These are phyloP conservation scores for Apiospora phragmitis DNA, from an alignment of 2,329 filamentous ascomycete species.

Conservation along the genomic window DNA sequence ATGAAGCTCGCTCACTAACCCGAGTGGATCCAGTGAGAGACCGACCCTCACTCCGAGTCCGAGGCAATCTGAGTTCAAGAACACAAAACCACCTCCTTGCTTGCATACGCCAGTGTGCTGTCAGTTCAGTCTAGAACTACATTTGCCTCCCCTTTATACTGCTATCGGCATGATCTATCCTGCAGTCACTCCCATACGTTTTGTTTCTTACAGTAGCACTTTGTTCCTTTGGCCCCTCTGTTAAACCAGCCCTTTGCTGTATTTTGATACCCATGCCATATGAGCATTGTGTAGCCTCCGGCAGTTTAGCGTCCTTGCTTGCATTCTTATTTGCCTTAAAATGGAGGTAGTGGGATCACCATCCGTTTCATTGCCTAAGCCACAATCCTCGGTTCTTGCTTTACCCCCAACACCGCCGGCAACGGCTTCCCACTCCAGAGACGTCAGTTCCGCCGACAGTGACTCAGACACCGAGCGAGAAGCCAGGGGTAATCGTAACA, in stretches of 20 bases:
- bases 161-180: neutral
- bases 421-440: slow-evolving; percentile 9
- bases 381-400: neutral
- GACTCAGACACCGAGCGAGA: neutral
- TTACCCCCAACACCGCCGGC: slow-evolving; percentile 9
- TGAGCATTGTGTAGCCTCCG: neutral
- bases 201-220: neutral
- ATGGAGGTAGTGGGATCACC: neutral
- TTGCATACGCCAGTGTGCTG: neutral
- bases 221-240: neutral
- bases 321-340: neutral
- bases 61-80: neutral
- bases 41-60: neutral
- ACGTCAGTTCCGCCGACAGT: slow-evolving; percentile 8
- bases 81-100: neutral
- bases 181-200: neutral
- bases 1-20: neutral
- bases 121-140: neutral
- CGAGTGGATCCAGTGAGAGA: neutral
- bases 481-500: slow-evolving; percentile 12
- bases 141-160: neutral
- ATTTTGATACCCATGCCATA: neutral
- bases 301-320: neutral
- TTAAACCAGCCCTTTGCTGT: neutral
- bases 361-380: neutral